Evolutionary conservation across 768 basidiomycete species (phyloP), one percentile per base, ranked within the genome.

Genomic region (Mycena floridula): DNA sequence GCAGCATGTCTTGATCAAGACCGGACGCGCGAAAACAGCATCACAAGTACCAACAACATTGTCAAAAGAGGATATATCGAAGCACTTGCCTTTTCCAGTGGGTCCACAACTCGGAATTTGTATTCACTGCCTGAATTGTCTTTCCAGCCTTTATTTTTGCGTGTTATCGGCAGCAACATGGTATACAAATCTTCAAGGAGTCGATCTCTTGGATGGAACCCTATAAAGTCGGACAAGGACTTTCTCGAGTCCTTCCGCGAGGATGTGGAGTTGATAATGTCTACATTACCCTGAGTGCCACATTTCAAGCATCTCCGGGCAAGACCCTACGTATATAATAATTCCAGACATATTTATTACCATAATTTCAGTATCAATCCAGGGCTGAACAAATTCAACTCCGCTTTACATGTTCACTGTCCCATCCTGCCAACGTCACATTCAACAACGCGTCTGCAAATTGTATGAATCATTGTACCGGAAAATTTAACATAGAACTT

Each of bases 31-130:
- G 18, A 62, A 68, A n/a, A n/a, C n/a, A n/a, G n/a, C n/a, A n/a
- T n/a, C n/a, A n/a, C n/a, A n/a, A n/a, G n/a, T n/a, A 45, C 64
- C 67, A 11, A 64, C 63, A 7, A 0, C 62, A 15, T 64, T 68
- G 46, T 57, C 57, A 2, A 40, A 51, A 4, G 65, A 59, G 25
- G 66, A 68, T 42, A 42, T 56, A 7, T 35, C 46, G 22, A 58
- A 58, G 38, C 62, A 53, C 44, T 64, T 51, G 23, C 27, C 27
- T 15, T 22, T 35, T 40, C 23, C 23, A 39, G 13, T 15, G 3
- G 16, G 16, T 18, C 11, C 3, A 2, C 5, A 22, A n/a, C n/a
- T n/a, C n/a, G 13, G 18, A 43, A 26, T 20, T n/a, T 26, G 11
- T 21, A 8, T 13, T 16, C 22, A 40, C 5, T 39, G 16, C 25